These are phyloP conservation scores for Ascochyta fabae DNA, from an alignment of 2,329 filamentous ascomycete species.

Conservation along the genomic window DNA sequence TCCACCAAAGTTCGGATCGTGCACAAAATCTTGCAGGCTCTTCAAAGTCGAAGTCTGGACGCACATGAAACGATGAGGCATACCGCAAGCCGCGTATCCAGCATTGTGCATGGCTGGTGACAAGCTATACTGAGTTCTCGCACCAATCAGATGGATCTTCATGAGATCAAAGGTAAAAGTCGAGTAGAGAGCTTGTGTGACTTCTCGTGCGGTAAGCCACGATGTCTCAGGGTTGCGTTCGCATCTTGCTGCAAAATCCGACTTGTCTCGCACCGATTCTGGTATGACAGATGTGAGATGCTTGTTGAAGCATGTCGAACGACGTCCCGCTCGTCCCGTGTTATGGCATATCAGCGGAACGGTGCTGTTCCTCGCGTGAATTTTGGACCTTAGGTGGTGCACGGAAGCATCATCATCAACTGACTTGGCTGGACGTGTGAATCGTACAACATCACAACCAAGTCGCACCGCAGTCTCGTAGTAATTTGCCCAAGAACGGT, in stretches of 20 bases:
- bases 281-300: slow-evolving; percentile 68
- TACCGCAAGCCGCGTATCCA: slow-evolving; percentile 69
- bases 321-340: slow-evolving; percentile 66
- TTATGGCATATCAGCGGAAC: slow-evolving; percentile 70
- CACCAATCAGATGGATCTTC: slow-evolving; percentile 77
- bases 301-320: slow-evolving; percentile 71
- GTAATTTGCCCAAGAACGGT: slow-evolving; percentile 60
- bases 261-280: slow-evolving; percentile 49
- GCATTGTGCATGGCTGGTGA: slow-evolving; percentile 81
- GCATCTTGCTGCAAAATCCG: slow-evolving; percentile 47
- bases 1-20: slow-evolving; percentile 72
- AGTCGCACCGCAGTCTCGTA: slow-evolving; percentile 65
- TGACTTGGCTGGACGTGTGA: slow-evolving; percentile 63
- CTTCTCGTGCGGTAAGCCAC: slow-evolving; percentile 66
- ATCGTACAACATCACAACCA: slow-evolving; percentile 67
- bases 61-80: slow-evolving; percentile 72
- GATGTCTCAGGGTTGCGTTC: slow-evolving; percentile 49
- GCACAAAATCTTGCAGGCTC: slow-evolving; percentile 68
- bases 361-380: slow-evolving; percentile 53
- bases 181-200: slow-evolving; percentile 69
- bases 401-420: slow-evolving; percentile 70
- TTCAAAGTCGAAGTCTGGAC: slow-evolving; percentile 68
- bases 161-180: slow-evolving; percentile 72
- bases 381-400: slow-evolving; percentile 60
- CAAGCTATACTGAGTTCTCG: slow-evolving; percentile 72